phyloP scores from a whole-genome alignment of 805 yeast species.

The Wickerhamomyces ciferrii region DNA sequence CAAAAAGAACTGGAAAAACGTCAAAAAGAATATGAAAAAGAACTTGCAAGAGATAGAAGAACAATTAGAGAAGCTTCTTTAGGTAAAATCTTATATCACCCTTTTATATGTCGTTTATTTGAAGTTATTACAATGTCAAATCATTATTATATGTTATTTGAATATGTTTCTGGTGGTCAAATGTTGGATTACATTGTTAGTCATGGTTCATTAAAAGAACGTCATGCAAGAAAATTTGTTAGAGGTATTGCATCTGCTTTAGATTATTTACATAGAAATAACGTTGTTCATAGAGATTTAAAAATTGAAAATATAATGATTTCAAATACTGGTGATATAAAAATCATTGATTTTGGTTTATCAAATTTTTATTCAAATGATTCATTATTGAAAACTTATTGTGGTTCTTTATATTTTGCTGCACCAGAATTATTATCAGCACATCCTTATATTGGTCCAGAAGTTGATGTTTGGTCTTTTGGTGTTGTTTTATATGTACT shows the following conservation, averaged over 20 bases:
- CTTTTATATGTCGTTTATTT: slow-evolving; percentile 83
- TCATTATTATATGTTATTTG: slow-evolving; percentile 95
- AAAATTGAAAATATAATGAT: slow-evolving; percentile 96
- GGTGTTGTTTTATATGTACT: slow-evolving; percentile 94
- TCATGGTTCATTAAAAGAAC: slow-evolving; percentile 91
- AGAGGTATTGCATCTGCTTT: slow-evolving; percentile 92
- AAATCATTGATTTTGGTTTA: slow-evolving; percentile 93
- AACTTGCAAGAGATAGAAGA: slow-evolving; percentile 84
- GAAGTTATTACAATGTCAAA: slow-evolving; percentile 96
- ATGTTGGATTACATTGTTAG: slow-evolving; percentile 95
- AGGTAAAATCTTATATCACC: slow-evolving; percentile 86
- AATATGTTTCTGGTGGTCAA: slow-evolving; percentile 96
- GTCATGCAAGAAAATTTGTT: slow-evolving; percentile 91
- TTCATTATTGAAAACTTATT: slow-evolving; percentile 79
- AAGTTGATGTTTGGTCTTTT: slow-evolving; percentile 97
- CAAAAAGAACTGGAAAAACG: slow-evolving; percentile 53
- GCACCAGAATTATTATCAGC: slow-evolving; percentile 96
- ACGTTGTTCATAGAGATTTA: slow-evolving; percentile 94
- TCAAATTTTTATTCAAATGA: slow-evolving; percentile 78
- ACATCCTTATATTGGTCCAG: slow-evolving; percentile 91
- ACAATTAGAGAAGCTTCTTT: slow-evolving; percentile 94
- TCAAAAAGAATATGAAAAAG: slow-evolving; percentile 71
- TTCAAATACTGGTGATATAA: slow-evolving; percentile 87
- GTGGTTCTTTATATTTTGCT: slow-evolving; percentile 97
- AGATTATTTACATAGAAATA: slow-evolving; percentile 89